Percentiles rank a stretch among this genome's conserved stretches.
Evolutionary conservation across 2,329 filamentous ascomycete genomes (phyloP).

Genomic region (Tolypocladium ovalisporum): DNA sequence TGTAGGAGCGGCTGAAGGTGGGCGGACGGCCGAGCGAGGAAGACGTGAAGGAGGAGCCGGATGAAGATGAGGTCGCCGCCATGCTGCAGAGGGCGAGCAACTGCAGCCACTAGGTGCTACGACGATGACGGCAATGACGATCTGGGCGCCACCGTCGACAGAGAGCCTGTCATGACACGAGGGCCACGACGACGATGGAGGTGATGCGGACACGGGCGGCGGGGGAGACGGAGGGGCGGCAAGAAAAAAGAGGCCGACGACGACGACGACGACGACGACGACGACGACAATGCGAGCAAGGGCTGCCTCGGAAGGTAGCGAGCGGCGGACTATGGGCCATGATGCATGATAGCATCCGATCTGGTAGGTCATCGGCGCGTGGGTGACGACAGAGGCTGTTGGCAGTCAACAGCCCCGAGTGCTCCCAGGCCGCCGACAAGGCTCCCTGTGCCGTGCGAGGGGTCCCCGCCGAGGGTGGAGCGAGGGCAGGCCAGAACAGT

Average conservation of each 20-base stretch:
- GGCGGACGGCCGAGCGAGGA: conserved; percentile 31
- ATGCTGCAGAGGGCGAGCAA: conserved; percentile 16
- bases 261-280: not conserved
- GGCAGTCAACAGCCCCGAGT: not conserved
- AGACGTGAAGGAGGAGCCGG: conserved; percentile 36
- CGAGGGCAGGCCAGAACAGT: not conserved
- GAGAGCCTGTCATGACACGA: conserved; percentile 5
- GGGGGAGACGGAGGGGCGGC: not conserved
- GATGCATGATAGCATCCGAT: not conserved
- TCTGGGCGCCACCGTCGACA: not conserved
- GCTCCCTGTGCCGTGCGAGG: not conserved
- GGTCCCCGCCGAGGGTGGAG: not conserved
- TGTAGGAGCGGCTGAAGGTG: conserved; percentile 28
- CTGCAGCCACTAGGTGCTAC: conserved; percentile 1
- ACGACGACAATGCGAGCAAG: too few species aligned
- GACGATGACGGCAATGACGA: not conserved
- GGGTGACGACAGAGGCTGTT: not conserved
- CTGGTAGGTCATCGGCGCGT: not conserved
- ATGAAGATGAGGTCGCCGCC: conserved; percentile 30
- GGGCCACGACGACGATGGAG: not conserved
- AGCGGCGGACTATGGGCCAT: not conserved
- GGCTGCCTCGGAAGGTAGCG: not conserved
- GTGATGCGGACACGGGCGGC: not conserved
- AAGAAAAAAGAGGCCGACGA: not conserved
- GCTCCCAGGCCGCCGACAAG: not conserved